Evolutionary conservation across 179 eudicot species (phyloP).

Genomic region (Vitellaria paradoxa): DNA sequence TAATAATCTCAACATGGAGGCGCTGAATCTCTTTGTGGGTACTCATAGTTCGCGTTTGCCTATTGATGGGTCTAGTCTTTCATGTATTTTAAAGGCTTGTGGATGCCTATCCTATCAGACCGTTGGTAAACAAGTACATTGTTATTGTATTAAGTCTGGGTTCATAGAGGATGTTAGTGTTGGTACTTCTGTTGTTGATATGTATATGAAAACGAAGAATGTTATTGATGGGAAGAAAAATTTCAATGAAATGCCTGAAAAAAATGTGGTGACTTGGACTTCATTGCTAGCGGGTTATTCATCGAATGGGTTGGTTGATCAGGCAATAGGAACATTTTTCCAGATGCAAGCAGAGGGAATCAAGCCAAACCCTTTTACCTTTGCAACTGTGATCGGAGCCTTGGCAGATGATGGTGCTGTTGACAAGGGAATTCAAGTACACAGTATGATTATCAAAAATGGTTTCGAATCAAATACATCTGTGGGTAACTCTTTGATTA

Average conservation of each 20-base stretch:
- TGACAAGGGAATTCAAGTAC: conserved; percentile 32
- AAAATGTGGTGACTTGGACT: conserved; percentile 45
- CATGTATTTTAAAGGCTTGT: conserved; percentile 43
- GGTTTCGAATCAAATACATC: conserved; percentile 30
- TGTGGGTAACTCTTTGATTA: conserved; percentile 39
- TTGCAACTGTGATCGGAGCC: conserved; percentile 40
- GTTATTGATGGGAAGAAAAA: conserved; percentile 25
- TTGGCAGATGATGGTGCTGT: conserved; percentile 34
- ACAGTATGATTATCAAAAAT: conserved; percentile 29
- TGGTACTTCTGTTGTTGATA: conserved; percentile 45
- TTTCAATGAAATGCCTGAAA: conserved; percentile 29
- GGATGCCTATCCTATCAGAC: conserved; percentile 26
- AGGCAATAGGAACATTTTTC: conserved; percentile 23
- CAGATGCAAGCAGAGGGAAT: conserved; percentile 32
- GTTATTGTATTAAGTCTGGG: conserved; percentile 33
- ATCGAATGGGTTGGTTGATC: conserved; percentile 18
- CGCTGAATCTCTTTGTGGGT: conserved; percentile 21
- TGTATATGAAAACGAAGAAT: conserved; percentile 34
- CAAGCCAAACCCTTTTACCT: conserved; percentile 38
- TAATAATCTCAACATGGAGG: conserved; percentile 22
- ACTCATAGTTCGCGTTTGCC: conserved; percentile 25
- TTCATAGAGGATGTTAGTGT: conserved; percentile 35
- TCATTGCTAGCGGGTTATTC: conserved; percentile 34
- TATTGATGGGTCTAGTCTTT: conserved; percentile 40
- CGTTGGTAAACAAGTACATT: conserved; percentile 36